phyloP scores from a whole-genome alignment of 169 alveolate species.

The Cyclospora cayetanensis region DNA sequence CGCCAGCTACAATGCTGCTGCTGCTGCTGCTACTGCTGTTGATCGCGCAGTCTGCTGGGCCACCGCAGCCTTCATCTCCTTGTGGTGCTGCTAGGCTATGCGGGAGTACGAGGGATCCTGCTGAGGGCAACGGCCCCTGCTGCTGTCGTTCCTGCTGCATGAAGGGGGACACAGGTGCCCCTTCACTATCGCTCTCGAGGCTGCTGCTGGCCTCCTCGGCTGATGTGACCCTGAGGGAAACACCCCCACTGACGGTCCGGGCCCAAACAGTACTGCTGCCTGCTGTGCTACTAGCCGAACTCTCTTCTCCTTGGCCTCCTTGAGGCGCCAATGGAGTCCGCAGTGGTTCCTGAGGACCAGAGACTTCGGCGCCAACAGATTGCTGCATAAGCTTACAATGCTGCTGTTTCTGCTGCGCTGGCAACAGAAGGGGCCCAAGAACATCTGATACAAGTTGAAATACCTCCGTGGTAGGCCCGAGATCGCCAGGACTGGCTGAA shows the following conservation, averaged over 20 bases:
- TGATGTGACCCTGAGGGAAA: background rate
- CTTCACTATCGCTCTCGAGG: background rate
- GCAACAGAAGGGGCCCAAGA: conserved; percentile 7
- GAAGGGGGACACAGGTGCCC: background rate
- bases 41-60: background rate
- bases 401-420: background rate
- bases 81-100: background rate
- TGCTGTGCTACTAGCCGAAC: background rate
- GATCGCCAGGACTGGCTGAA: background rate
- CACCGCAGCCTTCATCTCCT: background rate
- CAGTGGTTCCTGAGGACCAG: background rate
- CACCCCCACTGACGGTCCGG: conserved; percentile 4
- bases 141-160: background rate
- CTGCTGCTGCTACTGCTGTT: background rate
- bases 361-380: too few relatives aligned
- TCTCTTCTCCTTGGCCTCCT: background rate
- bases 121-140: background rate
- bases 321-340: background rate
- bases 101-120: background rate
- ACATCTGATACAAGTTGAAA: background rate
- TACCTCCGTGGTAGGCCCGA: background rate
- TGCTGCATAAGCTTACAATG: background rate
- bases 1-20: background rate
- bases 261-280: conserved; percentile 4
- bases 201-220: background rate